phyloP scores from a whole-genome alignment of 1,284 basidiomycete genomes.

The Rhodotorula mucilaginosa region DNA sequence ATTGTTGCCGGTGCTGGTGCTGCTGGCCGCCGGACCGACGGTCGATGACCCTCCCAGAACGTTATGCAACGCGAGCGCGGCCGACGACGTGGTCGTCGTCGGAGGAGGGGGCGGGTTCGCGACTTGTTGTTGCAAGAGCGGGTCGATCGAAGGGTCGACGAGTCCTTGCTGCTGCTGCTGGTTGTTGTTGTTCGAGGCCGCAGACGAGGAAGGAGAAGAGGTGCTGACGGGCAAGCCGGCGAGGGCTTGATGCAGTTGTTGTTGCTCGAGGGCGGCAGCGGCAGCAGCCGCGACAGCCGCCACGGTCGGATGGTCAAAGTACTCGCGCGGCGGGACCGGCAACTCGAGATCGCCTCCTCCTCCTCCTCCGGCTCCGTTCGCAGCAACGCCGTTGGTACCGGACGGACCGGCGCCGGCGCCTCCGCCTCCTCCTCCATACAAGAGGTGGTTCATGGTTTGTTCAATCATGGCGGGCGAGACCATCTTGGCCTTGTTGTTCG shows the following conservation, averaged over 20 bases:
- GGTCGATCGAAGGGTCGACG: neutral
- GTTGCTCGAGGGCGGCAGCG: neutral
- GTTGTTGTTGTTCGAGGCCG: no score
- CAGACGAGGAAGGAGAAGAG: no score
- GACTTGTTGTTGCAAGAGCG: neutral
- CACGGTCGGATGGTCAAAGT: neutral
- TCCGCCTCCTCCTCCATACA: no score
- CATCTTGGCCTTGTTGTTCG: neutral
- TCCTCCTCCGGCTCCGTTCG: neutral
- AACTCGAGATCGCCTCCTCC: neutral
- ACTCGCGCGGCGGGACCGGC: constrained; percentile 1
- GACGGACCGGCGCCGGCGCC: neutral
- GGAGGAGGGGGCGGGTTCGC: neutral
- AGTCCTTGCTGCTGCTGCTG: neutral
- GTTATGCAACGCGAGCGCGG: neutral
- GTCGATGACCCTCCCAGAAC: no score
- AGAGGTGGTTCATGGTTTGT: neutral
- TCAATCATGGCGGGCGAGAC: no score
- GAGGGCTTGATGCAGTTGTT: neutral
- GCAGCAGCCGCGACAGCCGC: neutral
- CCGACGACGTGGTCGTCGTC: no score
- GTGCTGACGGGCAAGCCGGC: neutral
- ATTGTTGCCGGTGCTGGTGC: neutral
- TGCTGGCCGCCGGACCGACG: no score
- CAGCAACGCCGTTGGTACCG: neutral